These are phyloP conservation scores for Termitomyces sp. DNA, from an alignment of 768 basidiomycete genomes.

Conservation along the genomic window DNA sequence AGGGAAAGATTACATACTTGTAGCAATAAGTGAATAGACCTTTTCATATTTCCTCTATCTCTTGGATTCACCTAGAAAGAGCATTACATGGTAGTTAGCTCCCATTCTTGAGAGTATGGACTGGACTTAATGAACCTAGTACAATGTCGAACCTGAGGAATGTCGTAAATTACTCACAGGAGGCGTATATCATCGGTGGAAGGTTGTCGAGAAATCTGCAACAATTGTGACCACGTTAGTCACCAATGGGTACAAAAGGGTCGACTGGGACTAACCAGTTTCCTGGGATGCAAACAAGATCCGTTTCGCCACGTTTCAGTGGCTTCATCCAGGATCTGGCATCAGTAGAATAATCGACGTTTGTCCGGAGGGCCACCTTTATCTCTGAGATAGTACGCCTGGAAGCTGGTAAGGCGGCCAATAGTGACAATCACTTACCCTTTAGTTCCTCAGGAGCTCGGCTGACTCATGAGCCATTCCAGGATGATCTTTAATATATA, in stretches of 20 bases:
- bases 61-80: conserved; percentile 51
- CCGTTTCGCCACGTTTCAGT: conserved; percentile 57
- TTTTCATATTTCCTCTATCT: conserved; percentile 70
- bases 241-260: neutral
- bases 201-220: conserved; percentile 66
- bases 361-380: conserved; percentile 69
- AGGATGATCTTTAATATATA: conserved; percentile 4
- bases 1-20: conserved; percentile 28
- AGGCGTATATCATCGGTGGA: conserved; percentile 63
- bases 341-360: conserved; percentile 58
- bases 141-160: conserved; percentile 1
- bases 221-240: neutral
- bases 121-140: conserved; percentile 67
- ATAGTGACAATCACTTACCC: conserved; percentile 3
- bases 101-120: conserved; percentile 72
- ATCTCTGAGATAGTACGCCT: conserved; percentile 66
- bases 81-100: too few relatives aligned
- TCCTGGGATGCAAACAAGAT: conserved; percentile 55
- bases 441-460: neutral
- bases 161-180: neutral
- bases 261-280: conserved; percentile 47
- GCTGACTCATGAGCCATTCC: conserved; percentile 16
- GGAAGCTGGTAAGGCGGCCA: too few relatives aligned
- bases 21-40: conserved; percentile 70
- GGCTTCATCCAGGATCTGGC: conserved; percentile 77